Percentiles rank a stretch among this genome's conserved stretches.
These are phyloP conservation scores for Vickermania ingenoplastis DNA, from an alignment of 208 protist species.

Conservation along the genomic window DNA sequence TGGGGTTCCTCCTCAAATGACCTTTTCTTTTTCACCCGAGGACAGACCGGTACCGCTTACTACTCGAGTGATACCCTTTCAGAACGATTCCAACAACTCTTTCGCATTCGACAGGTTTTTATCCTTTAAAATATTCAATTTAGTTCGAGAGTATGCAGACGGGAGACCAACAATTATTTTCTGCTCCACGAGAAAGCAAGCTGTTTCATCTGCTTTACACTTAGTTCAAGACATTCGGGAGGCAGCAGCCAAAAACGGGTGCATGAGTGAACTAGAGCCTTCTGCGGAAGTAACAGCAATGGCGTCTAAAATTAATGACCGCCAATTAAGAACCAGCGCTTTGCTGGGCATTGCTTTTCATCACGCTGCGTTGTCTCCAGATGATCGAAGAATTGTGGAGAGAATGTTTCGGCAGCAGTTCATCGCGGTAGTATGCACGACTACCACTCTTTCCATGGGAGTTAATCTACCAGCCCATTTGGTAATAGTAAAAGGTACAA, in stretches of 20 bases:
- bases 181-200: constrained; percentile 76
- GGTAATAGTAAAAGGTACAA: constrained; percentile 96
- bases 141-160: constrained; percentile 67
- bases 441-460: constrained; percentile 88
- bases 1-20: constrained; percentile 25
- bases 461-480: constrained; percentile 91
- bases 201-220: constrained; percentile 48
- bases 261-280: constrained; percentile 19
- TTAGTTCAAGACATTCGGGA: constrained; percentile 45
- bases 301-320: constrained; percentile 42
- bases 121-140: constrained; percentile 73
- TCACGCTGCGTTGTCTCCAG: constrained; percentile 67
- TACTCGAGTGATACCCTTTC: constrained; percentile 59
- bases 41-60: constrained; percentile 80
- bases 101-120: constrained; percentile 89
- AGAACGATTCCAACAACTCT: constrained; percentile 54
- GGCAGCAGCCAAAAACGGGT: constrained; percentile 21
- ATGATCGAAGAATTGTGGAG: constrained; percentile 79
- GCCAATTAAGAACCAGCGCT: constrained; percentile 49
- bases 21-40: constrained; percentile 49
- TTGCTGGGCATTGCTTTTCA: constrained; percentile 79
- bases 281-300: constrained; percentile 22
- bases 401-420: constrained; percentile 75
- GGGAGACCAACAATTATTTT: constrained; percentile 85
- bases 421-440: constrained; percentile 85